Evolutionary conservation across 306 rosid species (phyloP).

Genomic region (Phaseolus lunatus): DNA sequence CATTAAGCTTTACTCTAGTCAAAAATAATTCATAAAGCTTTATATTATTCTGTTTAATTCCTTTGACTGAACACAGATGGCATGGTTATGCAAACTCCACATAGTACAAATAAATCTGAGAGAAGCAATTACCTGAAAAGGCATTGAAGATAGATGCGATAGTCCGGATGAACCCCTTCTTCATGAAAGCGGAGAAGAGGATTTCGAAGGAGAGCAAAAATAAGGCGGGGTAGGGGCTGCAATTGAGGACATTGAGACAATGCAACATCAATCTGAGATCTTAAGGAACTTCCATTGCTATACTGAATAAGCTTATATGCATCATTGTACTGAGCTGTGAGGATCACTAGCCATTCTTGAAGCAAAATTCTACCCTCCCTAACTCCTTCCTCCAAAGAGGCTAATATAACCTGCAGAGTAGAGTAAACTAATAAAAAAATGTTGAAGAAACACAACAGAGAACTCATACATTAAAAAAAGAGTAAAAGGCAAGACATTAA

Average conservation of each 20-base stretch:
- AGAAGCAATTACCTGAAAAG: constrained; percentile 76
- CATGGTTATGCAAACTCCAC: constrained; percentile 26
- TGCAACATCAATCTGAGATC: constrained; percentile 78
- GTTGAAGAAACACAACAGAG: constrained; percentile 40
- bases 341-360: constrained; percentile 98
- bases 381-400: constrained; percentile 97
- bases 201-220: constrained; percentile 91
- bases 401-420: constrained; percentile 75
- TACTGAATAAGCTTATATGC: constrained; percentile 74
- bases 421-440: not conserved
- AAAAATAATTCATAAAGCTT: too few species aligned
- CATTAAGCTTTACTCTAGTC: constrained; percentile 23
- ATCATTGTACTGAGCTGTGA: constrained; percentile 90
- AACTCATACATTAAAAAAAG: constrained; percentile 5
- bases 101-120: constrained; percentile 28
- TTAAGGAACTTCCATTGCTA: constrained; percentile 68
- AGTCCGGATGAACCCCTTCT: constrained; percentile 97
- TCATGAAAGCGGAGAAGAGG: constrained; percentile 94
- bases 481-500: not conserved
- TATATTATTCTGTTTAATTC: constrained; percentile 8
- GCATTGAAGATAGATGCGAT: constrained; percentile 92
- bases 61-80: constrained; percentile 7
- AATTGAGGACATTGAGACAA: constrained; percentile 94
- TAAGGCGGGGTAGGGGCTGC: constrained; percentile 83
- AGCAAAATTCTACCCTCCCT: constrained; percentile 94